Percentiles rank a stretch among this genome's conserved stretches.
Conservation (phyloP, 257 asterid species). For the Przewalskia tangutica region DNA sequence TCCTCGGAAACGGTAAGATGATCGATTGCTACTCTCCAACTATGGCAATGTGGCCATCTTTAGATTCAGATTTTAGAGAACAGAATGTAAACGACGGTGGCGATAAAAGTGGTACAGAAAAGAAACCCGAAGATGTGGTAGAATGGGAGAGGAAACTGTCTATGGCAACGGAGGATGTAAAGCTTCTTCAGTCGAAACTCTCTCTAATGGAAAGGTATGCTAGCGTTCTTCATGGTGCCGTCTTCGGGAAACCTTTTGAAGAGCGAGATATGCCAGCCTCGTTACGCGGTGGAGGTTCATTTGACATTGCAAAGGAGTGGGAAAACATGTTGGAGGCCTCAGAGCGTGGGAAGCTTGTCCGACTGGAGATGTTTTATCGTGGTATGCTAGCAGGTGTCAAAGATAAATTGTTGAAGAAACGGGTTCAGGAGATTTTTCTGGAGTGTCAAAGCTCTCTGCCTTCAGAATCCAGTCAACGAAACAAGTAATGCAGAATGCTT, state of each 20-base stretch:
- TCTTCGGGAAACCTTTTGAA: slow-evolving; percentile 64
- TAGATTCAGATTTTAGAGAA: slow-evolving; percentile 29
- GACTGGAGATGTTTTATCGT: slow-evolving; percentile 61
- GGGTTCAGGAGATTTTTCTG: slow-evolving; percentile 53
- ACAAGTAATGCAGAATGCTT: not conserved
- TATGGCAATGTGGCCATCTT: slow-evolving; percentile 56
- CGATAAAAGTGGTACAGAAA: slow-evolving; percentile 15
- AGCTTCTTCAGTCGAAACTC: slow-evolving; percentile 44
- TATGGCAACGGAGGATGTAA: slow-evolving; percentile 54
- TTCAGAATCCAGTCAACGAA: not conserved
- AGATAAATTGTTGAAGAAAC: slow-evolving; percentile 65
- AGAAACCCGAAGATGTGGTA: slow-evolving; percentile 21
- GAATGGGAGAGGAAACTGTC: slow-evolving; percentile 45
- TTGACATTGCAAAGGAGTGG: slow-evolving; percentile 74
- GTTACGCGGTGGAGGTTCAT: slow-evolving; percentile 28
- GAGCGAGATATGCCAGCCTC: slow-evolving; percentile 56
- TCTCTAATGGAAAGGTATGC: slow-evolving; percentile 57
- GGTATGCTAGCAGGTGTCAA: slow-evolving; percentile 73
- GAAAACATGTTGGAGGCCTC: slow-evolving; percentile 70
- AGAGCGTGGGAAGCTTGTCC: slow-evolving; percentile 48
- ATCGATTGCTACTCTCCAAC: slow-evolving; percentile 47
- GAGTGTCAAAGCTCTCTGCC: slow-evolving; percentile 38
- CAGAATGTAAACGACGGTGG: slow-evolving; percentile 1
- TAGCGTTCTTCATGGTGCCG: slow-evolving; percentile 66
- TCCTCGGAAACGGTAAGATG: slow-evolving; percentile 58